phyloP scores from a whole-genome alignment of 495 filamentous ascomycete species.

The Aspergillus biplanus region DNA sequence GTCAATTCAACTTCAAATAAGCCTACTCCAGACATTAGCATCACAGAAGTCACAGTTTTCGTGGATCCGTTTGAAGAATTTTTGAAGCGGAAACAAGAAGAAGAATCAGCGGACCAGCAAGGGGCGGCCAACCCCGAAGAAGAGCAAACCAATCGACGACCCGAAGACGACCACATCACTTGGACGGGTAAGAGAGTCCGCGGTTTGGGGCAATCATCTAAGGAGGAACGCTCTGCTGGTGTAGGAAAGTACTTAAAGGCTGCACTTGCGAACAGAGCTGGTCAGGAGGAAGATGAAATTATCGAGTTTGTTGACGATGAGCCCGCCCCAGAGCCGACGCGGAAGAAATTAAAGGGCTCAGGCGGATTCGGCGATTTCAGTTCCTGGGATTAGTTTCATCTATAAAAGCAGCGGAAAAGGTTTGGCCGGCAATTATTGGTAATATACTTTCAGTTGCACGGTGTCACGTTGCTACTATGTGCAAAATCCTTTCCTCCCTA shows the following conservation, averaged over 20 bases:
- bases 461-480: no score
- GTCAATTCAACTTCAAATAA: constrained; percentile 68
- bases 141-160: constrained; percentile 54
- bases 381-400: constrained; percentile 35
- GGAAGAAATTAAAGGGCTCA: constrained; percentile 74
- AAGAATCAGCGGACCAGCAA: constrained; percentile 49
- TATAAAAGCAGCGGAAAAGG: no score
- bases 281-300: constrained; percentile 57
- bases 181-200: constrained; percentile 89
- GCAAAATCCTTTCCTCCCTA: no score
- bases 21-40: constrained; percentile 74
- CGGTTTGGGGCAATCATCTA: constrained; percentile 53
- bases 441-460: no score
- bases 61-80: constrained; percentile 97
- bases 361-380: constrained; percentile 93
- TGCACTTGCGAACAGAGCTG: constrained; percentile 45
- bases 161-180: constrained; percentile 86
- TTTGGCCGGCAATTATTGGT: no score
- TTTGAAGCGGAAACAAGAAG: constrained; percentile 55
- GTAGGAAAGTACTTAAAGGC: constrained; percentile 85
- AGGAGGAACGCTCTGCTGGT: constrained; percentile 45
- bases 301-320: constrained; percentile 61
- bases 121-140: constrained; percentile 40
- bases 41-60: constrained; percentile 83
- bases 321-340: constrained; percentile 65